Percentiles rank a stretch among this genome's conserved stretches.
Evolutionary conservation across 495 filamentous ascomycete species (phyloP).

Genomic region (Penicillium soppii): DNA sequence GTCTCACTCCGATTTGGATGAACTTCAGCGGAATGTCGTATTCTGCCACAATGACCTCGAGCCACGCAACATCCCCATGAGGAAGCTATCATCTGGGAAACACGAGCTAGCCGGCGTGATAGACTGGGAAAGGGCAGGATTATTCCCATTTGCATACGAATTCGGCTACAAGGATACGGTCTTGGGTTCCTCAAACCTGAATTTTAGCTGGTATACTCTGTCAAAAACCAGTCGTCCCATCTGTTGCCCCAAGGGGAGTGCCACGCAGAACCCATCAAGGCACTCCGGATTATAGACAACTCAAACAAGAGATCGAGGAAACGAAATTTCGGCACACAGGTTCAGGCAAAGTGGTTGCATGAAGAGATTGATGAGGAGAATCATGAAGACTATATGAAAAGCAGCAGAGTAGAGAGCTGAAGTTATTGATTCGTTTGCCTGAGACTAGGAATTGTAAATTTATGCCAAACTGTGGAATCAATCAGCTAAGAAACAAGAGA

Average conservation of each 20-base stretch:
- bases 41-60: constrained; percentile 4
- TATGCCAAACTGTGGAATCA: too few species aligned
- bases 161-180: neutral
- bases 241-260: neutral
- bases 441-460: too few species aligned
- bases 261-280: constrained; percentile 1
- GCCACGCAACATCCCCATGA: neutral
- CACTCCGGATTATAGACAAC: constrained; percentile 1
- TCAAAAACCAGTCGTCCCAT: constrained; percentile 1
- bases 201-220: neutral
- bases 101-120: neutral
- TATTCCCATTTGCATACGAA: neutral
- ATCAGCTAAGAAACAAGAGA: too few species aligned
- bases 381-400: too few species aligned
- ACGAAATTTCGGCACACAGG: neutral
- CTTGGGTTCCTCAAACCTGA: neutral
- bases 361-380: too few species aligned
- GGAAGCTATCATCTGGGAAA: neutral
- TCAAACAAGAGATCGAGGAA: neutral
- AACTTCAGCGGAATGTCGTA: neutral
- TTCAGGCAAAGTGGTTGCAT: neutral
- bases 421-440: too few species aligned
- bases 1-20: neutral
- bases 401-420: too few species aligned
- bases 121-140: neutral